A percentile compares a stretch with the other conserved stretches of the same genome.
These are phyloP conservation scores for Scheffersomyces spartinae DNA, from an alignment of 805 yeast genomes.

Conservation along the genomic window DNA sequence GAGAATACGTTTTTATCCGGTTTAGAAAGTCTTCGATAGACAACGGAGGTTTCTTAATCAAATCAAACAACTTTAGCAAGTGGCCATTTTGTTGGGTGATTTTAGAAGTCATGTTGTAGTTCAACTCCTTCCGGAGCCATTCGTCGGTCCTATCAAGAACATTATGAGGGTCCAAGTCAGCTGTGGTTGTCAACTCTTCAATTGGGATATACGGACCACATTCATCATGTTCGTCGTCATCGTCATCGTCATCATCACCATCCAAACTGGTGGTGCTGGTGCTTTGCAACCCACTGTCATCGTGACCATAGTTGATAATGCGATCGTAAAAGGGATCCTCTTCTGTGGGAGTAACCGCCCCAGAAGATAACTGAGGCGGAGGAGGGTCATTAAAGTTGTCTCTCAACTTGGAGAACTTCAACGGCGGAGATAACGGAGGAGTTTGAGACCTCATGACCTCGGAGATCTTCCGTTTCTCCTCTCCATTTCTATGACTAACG, in stretches of 20 bases:
- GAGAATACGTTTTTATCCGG: slow-evolving; percentile 27
- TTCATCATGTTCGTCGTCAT: slow-evolving; percentile 4
- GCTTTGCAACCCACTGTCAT: too few species aligned
- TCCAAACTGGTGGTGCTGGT: neutral
- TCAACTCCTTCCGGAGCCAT: too few species aligned
- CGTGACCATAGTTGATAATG: too few species aligned
- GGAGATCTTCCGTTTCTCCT: too few species aligned
- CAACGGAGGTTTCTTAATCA: slow-evolving; percentile 23
- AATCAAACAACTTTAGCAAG: slow-evolving; percentile 19
- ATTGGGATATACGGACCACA: slow-evolving; percentile 10
- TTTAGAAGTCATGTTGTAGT: too few species aligned
- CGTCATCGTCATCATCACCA: slow-evolving; percentile 1
- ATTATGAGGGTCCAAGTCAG: slow-evolving; percentile 5
- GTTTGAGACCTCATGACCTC: slow-evolving; percentile 5
- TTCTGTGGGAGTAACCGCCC: too few species aligned
- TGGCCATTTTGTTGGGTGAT: slow-evolving; percentile 21
- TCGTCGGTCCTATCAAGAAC: too few species aligned
- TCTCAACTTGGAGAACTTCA: slow-evolving; percentile 8
- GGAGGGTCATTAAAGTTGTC: slow-evolving; percentile 1
- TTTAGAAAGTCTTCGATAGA: slow-evolving; percentile 22
- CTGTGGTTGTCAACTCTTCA: slow-evolving; percentile 9
- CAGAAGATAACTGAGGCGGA: too few species aligned
- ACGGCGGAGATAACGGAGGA: slow-evolving; percentile 14
- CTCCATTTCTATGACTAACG: too few species aligned
- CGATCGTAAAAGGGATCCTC: too few species aligned